phyloP scores from a whole-genome alignment of 2,329 filamentous ascomycete genomes.

The Nothomitra cinnamomea region DNA sequence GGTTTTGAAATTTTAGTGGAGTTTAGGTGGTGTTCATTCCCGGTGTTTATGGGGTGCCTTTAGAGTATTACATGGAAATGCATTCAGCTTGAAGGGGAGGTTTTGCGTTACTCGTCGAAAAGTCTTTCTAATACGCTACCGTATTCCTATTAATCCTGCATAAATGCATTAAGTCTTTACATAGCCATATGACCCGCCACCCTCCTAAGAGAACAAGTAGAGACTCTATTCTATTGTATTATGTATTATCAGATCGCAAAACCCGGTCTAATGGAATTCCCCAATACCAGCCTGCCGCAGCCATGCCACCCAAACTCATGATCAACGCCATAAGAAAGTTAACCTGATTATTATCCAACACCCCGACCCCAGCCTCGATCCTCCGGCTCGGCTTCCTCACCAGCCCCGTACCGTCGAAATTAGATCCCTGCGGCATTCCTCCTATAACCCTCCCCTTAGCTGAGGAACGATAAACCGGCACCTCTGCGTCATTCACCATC shows the following conservation, averaged over 20 bases:
- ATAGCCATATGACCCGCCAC: too few species aligned
- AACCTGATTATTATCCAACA: conserved; percentile 89
- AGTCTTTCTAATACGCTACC: too few species aligned
- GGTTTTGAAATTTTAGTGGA: too few species aligned
- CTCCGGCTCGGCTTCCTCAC: conserved; percentile 30
- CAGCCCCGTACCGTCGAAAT: neutral
- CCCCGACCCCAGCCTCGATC: conserved; percentile 49
- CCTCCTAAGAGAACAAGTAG: too few species aligned
- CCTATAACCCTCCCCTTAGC: neutral
- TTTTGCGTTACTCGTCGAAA: too few species aligned
- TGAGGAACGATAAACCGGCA: neutral
- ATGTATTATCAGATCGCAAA: neutral
- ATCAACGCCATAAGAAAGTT: conserved; percentile 78
- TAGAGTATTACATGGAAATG: too few species aligned
- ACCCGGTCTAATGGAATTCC: conserved; percentile 29
- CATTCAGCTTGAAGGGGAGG: too few species aligned
- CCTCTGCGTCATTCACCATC: neutral
- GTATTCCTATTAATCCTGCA: too few species aligned
- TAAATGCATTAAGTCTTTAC: too few species aligned
- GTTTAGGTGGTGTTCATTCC: too few species aligned
- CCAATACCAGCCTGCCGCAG: conserved; percentile 43
- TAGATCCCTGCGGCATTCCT: neutral
- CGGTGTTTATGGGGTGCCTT: too few species aligned
- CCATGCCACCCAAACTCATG: conserved; percentile 69
- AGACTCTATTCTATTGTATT: too few species aligned